Percentiles rank a stretch among this genome's conserved stretches.
These are phyloP conservation scores for Ajuga reptans DNA, from an alignment of 305 asterid genomes.

Conservation along the genomic window DNA sequence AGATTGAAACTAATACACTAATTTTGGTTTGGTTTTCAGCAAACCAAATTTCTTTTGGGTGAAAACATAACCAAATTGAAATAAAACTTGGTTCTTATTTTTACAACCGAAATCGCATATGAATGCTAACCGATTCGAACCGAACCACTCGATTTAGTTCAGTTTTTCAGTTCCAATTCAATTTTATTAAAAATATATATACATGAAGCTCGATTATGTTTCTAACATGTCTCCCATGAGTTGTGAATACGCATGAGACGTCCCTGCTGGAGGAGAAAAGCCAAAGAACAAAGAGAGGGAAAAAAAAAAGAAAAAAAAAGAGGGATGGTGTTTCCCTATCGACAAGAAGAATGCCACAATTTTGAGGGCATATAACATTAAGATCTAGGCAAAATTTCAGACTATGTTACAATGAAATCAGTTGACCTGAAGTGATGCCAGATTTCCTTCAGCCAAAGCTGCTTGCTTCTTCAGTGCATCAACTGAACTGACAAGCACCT, in stretches of 20 bases:
- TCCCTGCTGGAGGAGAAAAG: constrained; percentile 8
- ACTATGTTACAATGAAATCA: neutral
- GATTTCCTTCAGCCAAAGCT: constrained; percentile 84
- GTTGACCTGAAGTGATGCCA: constrained; percentile 83
- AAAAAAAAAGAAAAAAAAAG: neutral
- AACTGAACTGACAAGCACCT: constrained; percentile 64
- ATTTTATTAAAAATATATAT: neutral
- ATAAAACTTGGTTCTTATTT: too few relatives aligned
- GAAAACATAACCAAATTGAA: too few relatives aligned
- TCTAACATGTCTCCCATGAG: neutral
- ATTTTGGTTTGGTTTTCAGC: too few relatives aligned
- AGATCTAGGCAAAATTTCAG: constrained; percentile 1
- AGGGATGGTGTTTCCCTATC: neutral
- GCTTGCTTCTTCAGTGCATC: constrained; percentile 88
- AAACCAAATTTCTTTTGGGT: too few relatives aligned
- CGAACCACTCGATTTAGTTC: too few relatives aligned
- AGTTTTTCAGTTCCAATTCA: too few relatives aligned
- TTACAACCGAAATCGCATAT: too few relatives aligned
- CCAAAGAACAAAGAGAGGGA: constrained; percentile 1
- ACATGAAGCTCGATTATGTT: constrained; percentile 5
- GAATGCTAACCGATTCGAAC: too few relatives aligned
- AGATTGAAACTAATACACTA: too few relatives aligned
- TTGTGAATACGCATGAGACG: neutral
- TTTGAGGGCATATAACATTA: constrained; percentile 9
- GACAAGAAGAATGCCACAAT: neutral